Base-by-base conservation (phyloP, 768 basidiomycete genomes). In the Mycena epipterygia region DNA sequence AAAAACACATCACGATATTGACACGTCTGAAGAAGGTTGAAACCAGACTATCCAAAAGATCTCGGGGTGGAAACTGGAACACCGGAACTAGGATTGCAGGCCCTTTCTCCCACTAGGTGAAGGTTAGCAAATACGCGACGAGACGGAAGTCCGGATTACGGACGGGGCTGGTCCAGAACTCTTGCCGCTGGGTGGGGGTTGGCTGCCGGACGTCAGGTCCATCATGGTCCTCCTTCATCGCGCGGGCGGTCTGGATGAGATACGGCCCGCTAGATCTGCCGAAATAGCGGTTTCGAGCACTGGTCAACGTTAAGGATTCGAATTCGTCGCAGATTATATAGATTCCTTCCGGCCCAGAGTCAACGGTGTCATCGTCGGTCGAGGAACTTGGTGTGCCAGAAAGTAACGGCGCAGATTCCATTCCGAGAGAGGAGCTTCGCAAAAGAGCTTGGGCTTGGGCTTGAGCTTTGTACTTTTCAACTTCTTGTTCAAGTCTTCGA, bases 11-110 rank as follows among this genome's bases (percentile, higher is more conserved):
- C 23, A 83, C 67, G 12, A 76, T 65, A 67, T 90, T 87, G 65
- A 81, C 30, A 30, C 81, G 62, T 2, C 49, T 62, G 72, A 92
- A 92, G 73, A 84, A 90, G 32, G 84, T 77, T 33, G 89, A 81
- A 57, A 91, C 78, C 27, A 92, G 79, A 2, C 49, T 39, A 8
- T 72, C 65, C 25, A 82, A 79, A 27, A 91, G 78, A 33, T 84
- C 84, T 13, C 75, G 53, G 2, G 79, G 76, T 0, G 84, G 84
- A 39, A 85, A 74, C 6, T 7, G 51, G 49, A 63, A 70, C 5
- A 41, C 49, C 16, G 64, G 69, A 37, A 21, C 11, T 29, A 46
- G 67, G 46, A 58, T 16, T 3, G 33, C 2, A 23, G 64, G 59
- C 5, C 2, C 7, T 37, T 35, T 46, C 25, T 73, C 72, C 72